Conservation (phyloP, 2,329 filamentous ascomycete species). For the Hypoxylon sp. region DNA sequence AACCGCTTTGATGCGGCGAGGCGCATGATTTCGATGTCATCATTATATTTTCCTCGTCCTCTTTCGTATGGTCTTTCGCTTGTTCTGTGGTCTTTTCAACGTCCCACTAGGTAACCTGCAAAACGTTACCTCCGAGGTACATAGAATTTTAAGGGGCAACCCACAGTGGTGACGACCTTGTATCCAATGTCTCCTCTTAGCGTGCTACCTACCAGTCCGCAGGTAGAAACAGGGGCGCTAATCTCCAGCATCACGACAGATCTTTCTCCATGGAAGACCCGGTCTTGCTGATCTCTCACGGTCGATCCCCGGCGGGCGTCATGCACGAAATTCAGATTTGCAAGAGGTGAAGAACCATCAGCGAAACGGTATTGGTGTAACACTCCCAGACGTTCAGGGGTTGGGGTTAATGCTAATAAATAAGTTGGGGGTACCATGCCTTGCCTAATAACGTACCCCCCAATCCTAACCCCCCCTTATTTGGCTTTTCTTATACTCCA, state of each 20-base stretch:
- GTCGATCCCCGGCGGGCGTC: constrained; percentile 36
- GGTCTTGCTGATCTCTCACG: constrained; percentile 31
- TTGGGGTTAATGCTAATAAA: constrained; percentile 35
- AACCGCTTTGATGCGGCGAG: constrained; percentile 8
- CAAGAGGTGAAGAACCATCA: constrained; percentile 23
- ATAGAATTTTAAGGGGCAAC: constrained; percentile 4
- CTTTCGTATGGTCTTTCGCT: constrained; percentile 1
- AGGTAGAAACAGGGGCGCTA: constrained; percentile 22
- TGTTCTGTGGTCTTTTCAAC: not conserved
- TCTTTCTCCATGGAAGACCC: constrained; percentile 16
- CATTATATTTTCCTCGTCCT: constrained; percentile 11
- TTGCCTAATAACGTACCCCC: constrained; percentile 43
- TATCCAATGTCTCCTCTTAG: constrained; percentile 21
- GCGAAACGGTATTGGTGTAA: constrained; percentile 35
- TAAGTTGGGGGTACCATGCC: constrained; percentile 42
- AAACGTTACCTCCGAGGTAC: constrained; percentile 11
- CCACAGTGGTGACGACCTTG: constrained; percentile 11
- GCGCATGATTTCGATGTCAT: constrained; percentile 11
- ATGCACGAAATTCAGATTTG: constrained; percentile 45
- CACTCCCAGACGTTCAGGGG: constrained; percentile 25
- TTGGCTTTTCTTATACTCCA: constrained; percentile 21
- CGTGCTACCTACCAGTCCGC: constrained; percentile 12
- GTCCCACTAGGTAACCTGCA: not conserved
- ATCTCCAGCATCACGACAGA: constrained; percentile 25
- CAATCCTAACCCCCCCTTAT: constrained; percentile 30